Percentiles rank a stretch among this genome's conserved stretches.
phyloP scores from a whole-genome alignment of 257 asterid genomes.

The Rhazya stricta region DNA sequence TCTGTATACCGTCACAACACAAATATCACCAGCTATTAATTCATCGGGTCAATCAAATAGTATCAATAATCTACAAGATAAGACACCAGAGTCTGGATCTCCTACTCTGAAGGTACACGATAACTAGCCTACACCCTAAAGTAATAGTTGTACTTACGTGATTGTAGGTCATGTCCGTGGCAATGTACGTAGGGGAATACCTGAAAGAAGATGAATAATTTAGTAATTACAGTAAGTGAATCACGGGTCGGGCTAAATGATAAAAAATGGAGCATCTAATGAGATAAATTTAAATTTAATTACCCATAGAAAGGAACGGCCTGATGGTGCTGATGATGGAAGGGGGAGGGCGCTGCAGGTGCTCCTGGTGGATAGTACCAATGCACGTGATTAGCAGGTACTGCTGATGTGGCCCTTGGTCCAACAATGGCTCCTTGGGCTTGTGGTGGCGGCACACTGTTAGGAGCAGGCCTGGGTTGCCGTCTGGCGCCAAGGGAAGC shows the following conservation, averaged over 20 bases:
- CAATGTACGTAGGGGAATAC: constrained; percentile 65
- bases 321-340: constrained; percentile 55
- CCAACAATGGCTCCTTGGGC: constrained; percentile 34
- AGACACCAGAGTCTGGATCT: no score
- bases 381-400: constrained; percentile 57
- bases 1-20: constrained; percentile 30
- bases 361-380: constrained; percentile 66
- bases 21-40: no score
- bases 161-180: constrained; percentile 68
- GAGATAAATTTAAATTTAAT: not conserved
- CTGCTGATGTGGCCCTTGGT: constrained; percentile 48
- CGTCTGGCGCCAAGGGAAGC: constrained; percentile 91
- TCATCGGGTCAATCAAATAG: no score
- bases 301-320: constrained; percentile 72
- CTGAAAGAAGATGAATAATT: constrained; percentile 14
- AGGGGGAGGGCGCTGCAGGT: constrained; percentile 38
- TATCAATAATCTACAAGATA: no score
- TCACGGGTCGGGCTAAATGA: not conserved
- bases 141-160: constrained; percentile 46
- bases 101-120: no score
- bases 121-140: not conserved
- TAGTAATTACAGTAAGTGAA: not conserved
- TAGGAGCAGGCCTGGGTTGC: constrained; percentile 43
- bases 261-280: not conserved
- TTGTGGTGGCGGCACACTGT: constrained; percentile 43